Conservation (phyloP, 441 rosid genomes). For the Gossypium gossypioides region DNA sequence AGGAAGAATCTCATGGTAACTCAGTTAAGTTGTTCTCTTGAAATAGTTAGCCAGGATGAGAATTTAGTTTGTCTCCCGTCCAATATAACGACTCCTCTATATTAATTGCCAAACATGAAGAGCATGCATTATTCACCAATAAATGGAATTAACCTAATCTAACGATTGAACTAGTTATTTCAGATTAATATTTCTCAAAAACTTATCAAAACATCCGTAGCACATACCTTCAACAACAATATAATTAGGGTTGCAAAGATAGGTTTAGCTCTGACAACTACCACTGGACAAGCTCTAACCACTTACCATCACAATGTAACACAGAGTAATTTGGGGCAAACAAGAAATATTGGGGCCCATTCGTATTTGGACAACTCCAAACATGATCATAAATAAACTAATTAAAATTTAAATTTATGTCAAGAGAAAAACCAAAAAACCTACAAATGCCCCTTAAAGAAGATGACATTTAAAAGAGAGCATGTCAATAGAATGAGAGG, state of each 20-base stretch:
- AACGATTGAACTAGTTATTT: background rate
- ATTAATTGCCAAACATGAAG: background rate
- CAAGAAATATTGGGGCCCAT: background rate
- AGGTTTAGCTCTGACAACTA: background rate
- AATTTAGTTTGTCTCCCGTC: background rate
- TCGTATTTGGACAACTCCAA: background rate
- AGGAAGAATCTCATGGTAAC: constrained; percentile 9
- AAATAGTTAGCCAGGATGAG: background rate
- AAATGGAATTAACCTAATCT: background rate
- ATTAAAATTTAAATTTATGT: background rate
- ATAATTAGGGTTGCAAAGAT: background rate
- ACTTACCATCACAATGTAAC: background rate
- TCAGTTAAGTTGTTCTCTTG: background rate
- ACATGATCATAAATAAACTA: background rate
- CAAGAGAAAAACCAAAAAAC: background rate
- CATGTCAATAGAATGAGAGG: background rate
- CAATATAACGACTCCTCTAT: background rate
- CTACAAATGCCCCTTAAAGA: background rate
- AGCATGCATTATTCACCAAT: background rate
- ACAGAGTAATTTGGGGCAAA: background rate
- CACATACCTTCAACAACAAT: background rate
- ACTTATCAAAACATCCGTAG: background rate
- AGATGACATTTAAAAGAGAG: background rate
- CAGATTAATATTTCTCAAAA: background rate
- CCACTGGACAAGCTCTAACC: background rate